Conservation (phyloP, 768 basidiomycete genomes). For the Boletus coccyginus region DNA sequence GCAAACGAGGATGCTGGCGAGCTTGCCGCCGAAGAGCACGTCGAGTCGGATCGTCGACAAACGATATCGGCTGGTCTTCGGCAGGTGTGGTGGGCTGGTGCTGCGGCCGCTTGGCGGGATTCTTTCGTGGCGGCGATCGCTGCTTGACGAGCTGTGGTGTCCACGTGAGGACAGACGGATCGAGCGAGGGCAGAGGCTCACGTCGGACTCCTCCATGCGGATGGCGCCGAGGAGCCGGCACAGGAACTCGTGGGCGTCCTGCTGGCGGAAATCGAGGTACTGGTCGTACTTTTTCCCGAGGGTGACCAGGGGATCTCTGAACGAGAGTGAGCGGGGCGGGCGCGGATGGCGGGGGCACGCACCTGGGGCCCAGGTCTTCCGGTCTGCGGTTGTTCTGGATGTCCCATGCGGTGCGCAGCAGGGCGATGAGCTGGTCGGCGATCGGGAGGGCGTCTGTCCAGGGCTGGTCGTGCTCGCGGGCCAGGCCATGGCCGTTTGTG, state of each 20-base stretch:
- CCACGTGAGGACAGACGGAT: background rate
- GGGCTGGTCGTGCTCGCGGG: constrained; percentile 48
- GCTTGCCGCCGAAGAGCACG: constrained; percentile 85
- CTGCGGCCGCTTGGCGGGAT: constrained; percentile 29
- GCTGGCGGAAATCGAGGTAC: constrained; percentile 92
- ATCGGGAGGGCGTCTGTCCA: constrained; percentile 65
- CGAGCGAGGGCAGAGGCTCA: constrained; percentile 32
- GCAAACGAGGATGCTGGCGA: constrained; percentile 91
- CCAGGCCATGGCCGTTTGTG: constrained; percentile 56
- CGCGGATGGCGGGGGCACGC: constrained; percentile 25
- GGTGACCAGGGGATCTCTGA: constrained; percentile 58
- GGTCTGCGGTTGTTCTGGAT: constrained; percentile 50
- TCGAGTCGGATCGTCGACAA: constrained; percentile 68
- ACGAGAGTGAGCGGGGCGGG: background rate
- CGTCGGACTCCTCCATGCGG: constrained; percentile 93
- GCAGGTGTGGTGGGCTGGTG: constrained; percentile 12
- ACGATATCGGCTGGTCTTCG: constrained; percentile 58
- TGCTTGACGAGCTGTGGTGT: constrained; percentile 72
- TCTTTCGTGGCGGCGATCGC: constrained; percentile 45
- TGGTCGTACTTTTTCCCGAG: constrained; percentile 89
- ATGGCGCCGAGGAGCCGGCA: constrained; percentile 87
- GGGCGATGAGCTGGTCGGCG: constrained; percentile 61
- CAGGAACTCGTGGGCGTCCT: constrained; percentile 94
- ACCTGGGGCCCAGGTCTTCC: constrained; percentile 67
- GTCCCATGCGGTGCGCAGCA: constrained; percentile 64